A percentile compares a stretch with the other conserved stretches of the same genome.
Evolutionary conservation across 2,329 filamentous ascomycete species (phyloP).

Genomic region (Fusarium robinianum): DNA sequence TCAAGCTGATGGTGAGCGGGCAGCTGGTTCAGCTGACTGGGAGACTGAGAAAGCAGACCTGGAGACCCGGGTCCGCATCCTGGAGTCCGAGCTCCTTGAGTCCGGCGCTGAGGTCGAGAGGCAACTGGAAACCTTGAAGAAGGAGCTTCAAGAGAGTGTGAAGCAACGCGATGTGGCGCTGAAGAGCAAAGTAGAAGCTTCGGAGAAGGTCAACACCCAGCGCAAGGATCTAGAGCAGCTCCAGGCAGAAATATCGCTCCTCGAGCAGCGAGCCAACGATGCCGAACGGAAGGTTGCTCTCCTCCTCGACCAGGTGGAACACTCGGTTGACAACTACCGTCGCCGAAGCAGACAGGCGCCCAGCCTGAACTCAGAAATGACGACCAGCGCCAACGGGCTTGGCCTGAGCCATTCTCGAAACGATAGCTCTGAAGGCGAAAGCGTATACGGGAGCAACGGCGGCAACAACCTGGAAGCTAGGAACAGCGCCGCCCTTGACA

Average conservation of each 20-base stretch:
- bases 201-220: slow-evolving; percentile 61
- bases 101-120: slow-evolving; percentile 71
- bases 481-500: slow-evolving; percentile 77
- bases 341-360: slow-evolving; percentile 68
- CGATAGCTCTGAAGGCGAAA: slow-evolving; percentile 64
- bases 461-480: slow-evolving; percentile 48
- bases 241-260: slow-evolving; percentile 76
- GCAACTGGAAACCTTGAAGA: slow-evolving; percentile 69
- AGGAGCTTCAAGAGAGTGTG: slow-evolving; percentile 69
- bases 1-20: slow-evolving; percentile 42
- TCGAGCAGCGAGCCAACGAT: slow-evolving; percentile 84
- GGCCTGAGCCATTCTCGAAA: slow-evolving; percentile 53
- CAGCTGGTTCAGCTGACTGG: slow-evolving; percentile 65
- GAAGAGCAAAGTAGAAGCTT: slow-evolving; percentile 57
- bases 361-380: slow-evolving; percentile 56
- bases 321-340: slow-evolving; percentile 91
- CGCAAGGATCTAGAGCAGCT: slow-evolving; percentile 77
- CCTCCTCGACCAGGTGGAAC: slow-evolving; percentile 91
- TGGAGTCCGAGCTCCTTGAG: slow-evolving; percentile 70
- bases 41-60: slow-evolving; percentile 72
- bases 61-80: slow-evolving; percentile 67
- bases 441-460: slow-evolving; percentile 60
- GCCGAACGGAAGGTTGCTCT: slow-evolving; percentile 93
- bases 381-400: slow-evolving; percentile 42
- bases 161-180: slow-evolving; percentile 71